Evolutionary conservation across 2,329 filamentous ascomycete genomes (phyloP).

Genomic region (Neonectria sp.): DNA sequence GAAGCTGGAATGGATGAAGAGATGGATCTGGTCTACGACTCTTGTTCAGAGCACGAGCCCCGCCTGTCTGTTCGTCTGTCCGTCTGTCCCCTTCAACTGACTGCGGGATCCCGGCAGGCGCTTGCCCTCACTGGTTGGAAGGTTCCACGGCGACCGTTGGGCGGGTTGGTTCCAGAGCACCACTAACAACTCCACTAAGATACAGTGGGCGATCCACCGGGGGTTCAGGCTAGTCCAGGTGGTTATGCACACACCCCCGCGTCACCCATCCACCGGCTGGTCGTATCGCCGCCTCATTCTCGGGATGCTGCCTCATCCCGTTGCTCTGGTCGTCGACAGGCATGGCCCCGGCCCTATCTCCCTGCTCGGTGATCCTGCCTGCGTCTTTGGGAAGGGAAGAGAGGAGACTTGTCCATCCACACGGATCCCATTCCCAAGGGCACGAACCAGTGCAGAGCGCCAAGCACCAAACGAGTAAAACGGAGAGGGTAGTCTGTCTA

Average conservation of each 20-base stretch:
- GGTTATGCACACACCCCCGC: background rate
- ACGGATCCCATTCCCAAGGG: constrained; percentile 7
- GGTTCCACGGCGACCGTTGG: background rate
- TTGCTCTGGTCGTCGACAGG: constrained; percentile 42
- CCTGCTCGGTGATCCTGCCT: constrained; percentile 6
- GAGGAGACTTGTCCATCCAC: background rate
- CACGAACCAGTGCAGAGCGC: background rate
- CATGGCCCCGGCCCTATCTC: constrained; percentile 38
- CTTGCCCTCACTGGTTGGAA: background rate
- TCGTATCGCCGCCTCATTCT: constrained; percentile 33
- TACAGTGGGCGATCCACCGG: background rate
- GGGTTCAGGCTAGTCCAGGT: background rate
- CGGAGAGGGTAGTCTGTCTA: no score
- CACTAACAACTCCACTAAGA: background rate
- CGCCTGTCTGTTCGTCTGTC: no score
- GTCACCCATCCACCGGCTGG: constrained; percentile 3
- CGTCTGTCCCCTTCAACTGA: no score
- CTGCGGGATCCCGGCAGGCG: background rate
- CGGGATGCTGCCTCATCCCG: constrained; percentile 34
- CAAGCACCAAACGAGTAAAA: background rate
- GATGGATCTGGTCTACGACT: no score
- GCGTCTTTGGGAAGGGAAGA: no score
- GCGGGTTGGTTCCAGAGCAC: background rate
- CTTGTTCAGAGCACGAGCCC: no score
- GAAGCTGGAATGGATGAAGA: background rate